These are phyloP conservation scores for Rhodomyrtus psidioides DNA, from an alignment of 441 rosid genomes.

Conservation along the genomic window DNA sequence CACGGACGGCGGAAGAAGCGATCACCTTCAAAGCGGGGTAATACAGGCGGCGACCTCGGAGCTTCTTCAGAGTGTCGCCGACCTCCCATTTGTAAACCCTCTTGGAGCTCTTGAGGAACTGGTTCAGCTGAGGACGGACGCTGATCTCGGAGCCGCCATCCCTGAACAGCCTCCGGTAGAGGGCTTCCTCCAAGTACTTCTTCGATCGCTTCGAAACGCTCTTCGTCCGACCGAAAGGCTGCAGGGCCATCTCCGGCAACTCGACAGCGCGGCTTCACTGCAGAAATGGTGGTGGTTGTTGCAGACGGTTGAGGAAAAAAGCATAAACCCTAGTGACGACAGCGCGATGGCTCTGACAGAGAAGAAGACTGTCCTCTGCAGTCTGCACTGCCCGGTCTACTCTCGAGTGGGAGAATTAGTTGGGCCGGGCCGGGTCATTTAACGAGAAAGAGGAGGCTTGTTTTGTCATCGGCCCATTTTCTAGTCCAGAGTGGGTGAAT, in stretches of 20 bases:
- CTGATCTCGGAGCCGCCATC: constrained; percentile 56
- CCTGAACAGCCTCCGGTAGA: constrained; percentile 62
- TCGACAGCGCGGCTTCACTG: neutral
- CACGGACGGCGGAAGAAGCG: neutral
- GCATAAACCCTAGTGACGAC: neutral
- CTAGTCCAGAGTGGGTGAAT: no score
- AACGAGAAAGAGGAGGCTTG: neutral
- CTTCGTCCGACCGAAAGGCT: constrained; percentile 36
- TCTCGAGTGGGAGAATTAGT: neutral
- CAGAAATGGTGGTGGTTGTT: neutral
- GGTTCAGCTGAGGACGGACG: constrained; percentile 64
- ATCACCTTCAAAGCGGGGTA: constrained; percentile 83
- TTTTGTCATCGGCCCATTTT: neutral
- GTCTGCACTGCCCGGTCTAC: neutral
- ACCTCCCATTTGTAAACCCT: constrained; percentile 96
- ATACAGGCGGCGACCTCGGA: constrained; percentile 61
- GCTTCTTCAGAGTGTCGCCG: constrained; percentile 79
- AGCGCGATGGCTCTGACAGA: neutral
- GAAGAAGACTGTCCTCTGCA: neutral
- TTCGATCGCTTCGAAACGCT: constrained; percentile 37
- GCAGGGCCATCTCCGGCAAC: constrained; percentile 22
- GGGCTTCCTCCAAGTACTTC: constrained; percentile 81
- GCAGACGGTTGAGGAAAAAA: neutral
- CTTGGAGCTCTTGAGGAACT: constrained; percentile 71
- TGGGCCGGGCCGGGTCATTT: neutral